These are phyloP conservation scores for Diplodia sapinea DNA, from an alignment of 2,329 filamentous ascomycete genomes.

Conservation along the genomic window DNA sequence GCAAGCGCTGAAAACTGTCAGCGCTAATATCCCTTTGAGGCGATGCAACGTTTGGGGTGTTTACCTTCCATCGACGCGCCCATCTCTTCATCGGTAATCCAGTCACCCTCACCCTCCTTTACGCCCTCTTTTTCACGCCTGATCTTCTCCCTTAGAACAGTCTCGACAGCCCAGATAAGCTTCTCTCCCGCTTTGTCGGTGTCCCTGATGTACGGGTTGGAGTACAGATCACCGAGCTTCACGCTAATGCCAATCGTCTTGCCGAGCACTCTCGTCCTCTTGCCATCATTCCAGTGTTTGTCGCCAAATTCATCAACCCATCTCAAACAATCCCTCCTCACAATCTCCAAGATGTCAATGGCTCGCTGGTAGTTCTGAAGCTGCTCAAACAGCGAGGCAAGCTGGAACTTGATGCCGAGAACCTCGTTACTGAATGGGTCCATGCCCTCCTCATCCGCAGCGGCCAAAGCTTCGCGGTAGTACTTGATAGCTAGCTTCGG, in stretches of 20 bases:
- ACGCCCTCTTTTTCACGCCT: constrained; percentile 70
- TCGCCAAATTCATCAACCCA: constrained; percentile 55
- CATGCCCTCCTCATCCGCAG: constrained; percentile 74
- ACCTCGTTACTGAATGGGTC: constrained; percentile 92
- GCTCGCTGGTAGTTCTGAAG: constrained; percentile 72
- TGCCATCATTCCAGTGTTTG: constrained; percentile 48
- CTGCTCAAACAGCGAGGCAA: constrained; percentile 80
- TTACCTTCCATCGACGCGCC: constrained; percentile 75
- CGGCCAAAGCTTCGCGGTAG: constrained; percentile 78
- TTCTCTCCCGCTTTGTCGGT: constrained; percentile 74
- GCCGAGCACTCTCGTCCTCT: constrained; percentile 70
- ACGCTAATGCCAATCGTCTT: constrained; percentile 78
- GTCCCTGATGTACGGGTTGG: constrained; percentile 75
- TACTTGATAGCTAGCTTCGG: constrained; percentile 79
- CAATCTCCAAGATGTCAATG: constrained; percentile 77
- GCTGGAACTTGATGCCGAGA: constrained; percentile 83
- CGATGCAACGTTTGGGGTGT: constrained; percentile 33
- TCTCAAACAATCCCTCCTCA: constrained; percentile 69
- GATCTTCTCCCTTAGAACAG: constrained; percentile 74
- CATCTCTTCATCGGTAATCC: constrained; percentile 73
- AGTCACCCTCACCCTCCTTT: constrained; percentile 72
- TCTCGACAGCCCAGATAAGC: constrained; percentile 82
- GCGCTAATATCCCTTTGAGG: not conserved
- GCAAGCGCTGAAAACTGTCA: constrained; percentile 66
- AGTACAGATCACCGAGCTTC: constrained; percentile 85